Percentiles rank a stretch among this genome's conserved stretches.
phyloP scores from a whole-genome alignment of 169 alveolate genomes.

The Plasmodium yoelii region DNA sequence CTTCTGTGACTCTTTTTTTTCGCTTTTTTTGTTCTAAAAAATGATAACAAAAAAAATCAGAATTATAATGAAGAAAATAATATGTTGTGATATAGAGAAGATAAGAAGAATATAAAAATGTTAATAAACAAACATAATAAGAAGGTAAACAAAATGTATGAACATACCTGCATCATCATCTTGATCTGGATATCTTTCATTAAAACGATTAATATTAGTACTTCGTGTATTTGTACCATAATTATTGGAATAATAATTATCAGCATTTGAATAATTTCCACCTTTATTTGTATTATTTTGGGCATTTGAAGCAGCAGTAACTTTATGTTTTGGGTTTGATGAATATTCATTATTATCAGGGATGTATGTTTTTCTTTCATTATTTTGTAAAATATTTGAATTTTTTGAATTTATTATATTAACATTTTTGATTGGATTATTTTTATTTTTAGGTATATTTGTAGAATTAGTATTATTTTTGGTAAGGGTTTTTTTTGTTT shows the following conservation, averaged over 20 bases:
- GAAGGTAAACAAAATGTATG: neutral
- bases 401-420: slow-evolving; percentile 15
- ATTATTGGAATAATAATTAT: slow-evolving; percentile 12
- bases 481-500: slow-evolving; percentile 9
- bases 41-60: neutral
- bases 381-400: slow-evolving; percentile 11
- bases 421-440: slow-evolving; percentile 15
- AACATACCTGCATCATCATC: slow-evolving; percentile 21
- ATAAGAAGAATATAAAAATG: neutral
- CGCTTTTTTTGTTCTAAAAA: slow-evolving; percentile 74
- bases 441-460: slow-evolving; percentile 17
- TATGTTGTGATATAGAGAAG: neutral
- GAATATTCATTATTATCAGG: slow-evolving; percentile 13
- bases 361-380: slow-evolving; percentile 1
- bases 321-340: neutral
- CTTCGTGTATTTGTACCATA: neutral
- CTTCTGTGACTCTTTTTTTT: slow-evolving; percentile 85
- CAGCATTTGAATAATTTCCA: slow-evolving; percentile 4
- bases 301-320: slow-evolving; percentile 11
- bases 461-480: slow-evolving; percentile 7
- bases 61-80: neutral
- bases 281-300: slow-evolving; percentile 3
- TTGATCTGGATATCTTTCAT: neutral
- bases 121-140: neutral
- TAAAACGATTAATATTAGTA: slow-evolving; percentile 6